Evolutionary conservation across 345 rosid genomes (phyloP).

Genomic region (Kandelia obovata): DNA sequence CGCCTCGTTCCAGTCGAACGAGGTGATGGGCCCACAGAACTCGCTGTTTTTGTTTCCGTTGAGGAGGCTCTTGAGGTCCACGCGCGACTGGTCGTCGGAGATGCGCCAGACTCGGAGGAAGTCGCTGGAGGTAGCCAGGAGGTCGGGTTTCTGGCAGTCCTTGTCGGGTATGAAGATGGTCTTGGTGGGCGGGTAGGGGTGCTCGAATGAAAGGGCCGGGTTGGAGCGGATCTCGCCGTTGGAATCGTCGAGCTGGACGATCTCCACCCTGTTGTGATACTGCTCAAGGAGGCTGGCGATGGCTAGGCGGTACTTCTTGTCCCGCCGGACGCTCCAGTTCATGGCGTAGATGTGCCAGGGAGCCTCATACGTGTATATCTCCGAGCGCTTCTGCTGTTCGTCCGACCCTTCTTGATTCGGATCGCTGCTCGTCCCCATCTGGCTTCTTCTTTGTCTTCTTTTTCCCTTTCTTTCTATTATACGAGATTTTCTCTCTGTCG

Average conservation of each 20-base stretch:
- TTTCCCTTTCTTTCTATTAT: too few relatives aligned
- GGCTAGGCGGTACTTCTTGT: slow-evolving; percentile 93
- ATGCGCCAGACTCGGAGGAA: slow-evolving; percentile 89
- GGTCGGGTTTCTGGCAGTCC: slow-evolving; percentile 85
- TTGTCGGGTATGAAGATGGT: slow-evolving; percentile 88
- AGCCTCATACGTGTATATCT: slow-evolving; percentile 95
- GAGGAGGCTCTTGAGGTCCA: slow-evolving; percentile 65
- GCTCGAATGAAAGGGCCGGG: slow-evolving; percentile 83
- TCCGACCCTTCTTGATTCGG: slow-evolving; percentile 74
- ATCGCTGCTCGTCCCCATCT: slow-evolving; percentile 76
- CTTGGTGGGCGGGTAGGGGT: slow-evolving; percentile 89
- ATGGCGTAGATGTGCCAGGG: slow-evolving; percentile 98
- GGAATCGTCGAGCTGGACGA: slow-evolving; percentile 94
- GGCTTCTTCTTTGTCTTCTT: too few relatives aligned
- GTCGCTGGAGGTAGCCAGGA: slow-evolving; percentile 87
- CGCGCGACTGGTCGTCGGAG: slow-evolving; percentile 57
- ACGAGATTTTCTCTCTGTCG: too few relatives aligned
- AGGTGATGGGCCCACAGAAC: slow-evolving; percentile 82
- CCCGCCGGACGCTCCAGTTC: slow-evolving; percentile 99
- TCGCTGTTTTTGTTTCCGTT: slow-evolving; percentile 88
- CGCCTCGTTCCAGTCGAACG: slow-evolving; percentile 95
- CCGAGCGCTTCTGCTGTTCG: slow-evolving; percentile 91
- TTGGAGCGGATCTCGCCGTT: slow-evolving; percentile 93
- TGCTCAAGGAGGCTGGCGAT: slow-evolving; percentile 90
- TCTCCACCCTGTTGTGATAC: slow-evolving; percentile 72